These are phyloP conservation scores for Colletotrichum cereale DNA, from an alignment of 2,329 filamentous ascomycete species.

Conservation along the genomic window DNA sequence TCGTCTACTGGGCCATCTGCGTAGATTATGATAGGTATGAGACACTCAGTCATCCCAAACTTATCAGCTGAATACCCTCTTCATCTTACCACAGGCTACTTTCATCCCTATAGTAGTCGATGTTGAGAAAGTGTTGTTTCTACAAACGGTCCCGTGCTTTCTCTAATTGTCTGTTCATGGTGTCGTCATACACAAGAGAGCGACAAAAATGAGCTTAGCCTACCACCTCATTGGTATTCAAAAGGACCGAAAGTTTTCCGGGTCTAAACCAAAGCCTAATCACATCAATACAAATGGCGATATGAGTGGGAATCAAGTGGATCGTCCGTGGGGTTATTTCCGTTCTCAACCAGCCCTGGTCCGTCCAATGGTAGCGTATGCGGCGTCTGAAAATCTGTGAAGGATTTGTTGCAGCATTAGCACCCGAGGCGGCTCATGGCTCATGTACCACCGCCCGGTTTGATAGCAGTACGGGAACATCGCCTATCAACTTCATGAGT, in stretches of 20 bases:
- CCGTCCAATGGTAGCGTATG: not conserved
- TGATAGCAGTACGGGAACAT: constrained; percentile 9
- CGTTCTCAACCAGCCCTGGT: not conserved
- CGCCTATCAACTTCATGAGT: not conserved
- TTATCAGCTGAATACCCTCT: too few species aligned
- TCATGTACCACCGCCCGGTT: not conserved
- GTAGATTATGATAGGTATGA: too few species aligned
- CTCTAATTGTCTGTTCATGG: not conserved
- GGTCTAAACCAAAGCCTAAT: not conserved
- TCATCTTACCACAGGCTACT: too few species aligned
- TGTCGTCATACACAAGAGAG: not conserved
- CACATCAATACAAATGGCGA: not conserved
- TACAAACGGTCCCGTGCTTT: not conserved
- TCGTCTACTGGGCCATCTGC: too few species aligned
- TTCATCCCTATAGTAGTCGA: too few species aligned
- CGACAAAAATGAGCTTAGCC: not conserved
- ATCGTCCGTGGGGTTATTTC: constrained; percentile 10
- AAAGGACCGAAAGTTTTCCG: not conserved
- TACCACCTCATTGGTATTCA: not conserved
- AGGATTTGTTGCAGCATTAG: constrained; percentile 14
- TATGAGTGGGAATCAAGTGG: constrained; percentile 17
- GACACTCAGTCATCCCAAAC: too few species aligned
- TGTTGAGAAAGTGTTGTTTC: too few species aligned
- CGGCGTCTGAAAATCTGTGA: constrained; percentile 13
- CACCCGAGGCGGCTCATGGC: not conserved